Evolutionary conservation across 129 eudicot genomes (phyloP), one percentile per base, ranked within the genome.

Genomic region (Lactuca sativa): DNA sequence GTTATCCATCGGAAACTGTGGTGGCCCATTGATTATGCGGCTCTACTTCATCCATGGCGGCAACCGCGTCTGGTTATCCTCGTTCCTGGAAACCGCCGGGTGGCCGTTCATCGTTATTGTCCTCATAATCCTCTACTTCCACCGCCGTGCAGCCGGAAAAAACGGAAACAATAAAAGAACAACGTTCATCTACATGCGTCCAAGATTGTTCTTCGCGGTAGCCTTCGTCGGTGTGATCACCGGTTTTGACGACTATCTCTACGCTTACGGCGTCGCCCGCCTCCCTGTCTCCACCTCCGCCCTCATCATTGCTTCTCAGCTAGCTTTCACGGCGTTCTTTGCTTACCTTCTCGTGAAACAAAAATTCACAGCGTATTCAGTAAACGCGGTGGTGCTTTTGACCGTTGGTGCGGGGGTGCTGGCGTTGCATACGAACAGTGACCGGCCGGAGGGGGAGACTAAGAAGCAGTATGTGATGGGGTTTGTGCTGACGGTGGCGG

Each of bases 321-420:
- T 83, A 4, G 84, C 59, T 10, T 86, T 86, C 82, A 80, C 82
- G 10, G 88, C 88, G 34, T n/a, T 77, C 31, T 83, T 77, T 17
- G 82, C 92, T 2, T 86, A 7, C 59, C 15, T 81, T 4, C 69
- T 87, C 0, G 86, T 84, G 62, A 81, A 81, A 53, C 89, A 84
- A 36, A 84, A 84, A 61, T 84, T 87, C 41, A 84, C 89, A 0
- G 37, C 89, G 3, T 79, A 72, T 34, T 78, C 88, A 2, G 41
- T 87, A 4, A 87, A 87, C 67, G 80, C 89, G 15, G 85, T 87
- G 57, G 78, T 84, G 40, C 73, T 87, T 4, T 51, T 87, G 53
- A 78, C 89, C 14, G 67, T 75, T 2, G 88, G 87, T 8, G 85
- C 95, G 2, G 89, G 69, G 12, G 80, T 87, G 32, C 15, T 87